phyloP scores from a whole-genome alignment of 371 early-diverging fungal species.

The Syncephalastrum contaminatum region DNA sequence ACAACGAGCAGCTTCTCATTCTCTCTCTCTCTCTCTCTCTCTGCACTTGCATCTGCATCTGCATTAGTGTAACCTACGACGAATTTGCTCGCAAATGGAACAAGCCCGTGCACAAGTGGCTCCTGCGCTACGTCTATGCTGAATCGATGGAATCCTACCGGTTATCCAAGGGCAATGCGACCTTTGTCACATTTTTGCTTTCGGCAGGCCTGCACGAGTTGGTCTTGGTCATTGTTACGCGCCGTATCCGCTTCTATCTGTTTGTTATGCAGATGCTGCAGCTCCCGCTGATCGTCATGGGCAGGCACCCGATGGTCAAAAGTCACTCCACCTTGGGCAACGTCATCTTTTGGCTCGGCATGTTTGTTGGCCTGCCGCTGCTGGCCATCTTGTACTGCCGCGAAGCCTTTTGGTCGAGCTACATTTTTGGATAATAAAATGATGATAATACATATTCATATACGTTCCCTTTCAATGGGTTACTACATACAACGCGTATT shows the following conservation, averaged over 20 bases:
- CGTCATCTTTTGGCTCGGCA: conserved; percentile 85
- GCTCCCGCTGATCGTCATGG: conserved; percentile 84
- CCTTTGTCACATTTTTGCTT: conserved; percentile 83
- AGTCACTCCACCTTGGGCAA: conserved; percentile 72
- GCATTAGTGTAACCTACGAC: conserved; percentile 70
- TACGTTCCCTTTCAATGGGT: too few relatives aligned
- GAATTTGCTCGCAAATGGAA: conserved; percentile 99
- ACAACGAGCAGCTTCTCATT: neutral
- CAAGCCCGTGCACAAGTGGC: conserved; percentile 94
- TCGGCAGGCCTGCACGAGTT: conserved; percentile 90
- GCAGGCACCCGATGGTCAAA: conserved; percentile 57
- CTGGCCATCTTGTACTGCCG: conserved; percentile 76
- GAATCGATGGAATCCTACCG: conserved; percentile 77
- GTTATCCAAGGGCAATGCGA: conserved; percentile 72
- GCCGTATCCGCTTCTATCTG: conserved; percentile 75
- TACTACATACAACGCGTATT: too few relatives aligned
- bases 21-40: too few relatives aligned
- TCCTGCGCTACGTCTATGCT: conserved; percentile 91
- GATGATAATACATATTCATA: too few relatives aligned
- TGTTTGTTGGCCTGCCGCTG: conserved; percentile 79
- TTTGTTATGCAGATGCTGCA: conserved; percentile 92
- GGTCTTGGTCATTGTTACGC: conserved; percentile 77
- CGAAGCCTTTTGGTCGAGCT: conserved; percentile 42
- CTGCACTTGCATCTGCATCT: neutral
- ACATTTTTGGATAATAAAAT: conserved; percentile 6